A percentile compares a stretch with the other conserved stretches of the same genome.
Conservation (phyloP, 164 flowering plant genomes). For the Vitis rotundifolia region DNA sequence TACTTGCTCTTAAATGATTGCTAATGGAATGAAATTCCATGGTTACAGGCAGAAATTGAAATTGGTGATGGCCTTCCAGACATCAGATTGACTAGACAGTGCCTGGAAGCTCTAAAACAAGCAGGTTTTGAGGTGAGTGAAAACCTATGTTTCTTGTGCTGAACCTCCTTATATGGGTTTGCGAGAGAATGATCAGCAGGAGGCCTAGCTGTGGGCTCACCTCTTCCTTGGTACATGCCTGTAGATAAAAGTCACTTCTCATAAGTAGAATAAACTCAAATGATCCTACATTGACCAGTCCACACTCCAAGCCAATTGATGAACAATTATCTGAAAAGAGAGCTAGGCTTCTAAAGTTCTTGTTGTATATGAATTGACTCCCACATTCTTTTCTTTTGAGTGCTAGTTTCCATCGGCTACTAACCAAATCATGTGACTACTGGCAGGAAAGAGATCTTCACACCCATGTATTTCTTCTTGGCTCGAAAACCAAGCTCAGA, state of each 20-base stretch:
- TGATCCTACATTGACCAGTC: too few species aligned
- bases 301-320: too few species aligned
- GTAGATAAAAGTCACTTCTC: conserved; percentile 75
- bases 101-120: conserved; percentile 79
- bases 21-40: too few species aligned
- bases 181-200: not conserved
- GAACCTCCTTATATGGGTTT: not conserved
- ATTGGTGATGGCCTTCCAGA: too few species aligned
- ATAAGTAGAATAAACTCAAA: too few species aligned
- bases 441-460: conserved; percentile 89
- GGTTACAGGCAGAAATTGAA: too few species aligned
- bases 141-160: not conserved
- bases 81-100: too few species aligned
- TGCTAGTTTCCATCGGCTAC: not conserved
- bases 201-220: conserved; percentile 64
- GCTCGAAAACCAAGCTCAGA: conserved; percentile 61
- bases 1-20: too few species aligned
- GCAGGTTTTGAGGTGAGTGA: conserved; percentile 86
- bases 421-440: not conserved
- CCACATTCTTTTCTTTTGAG: not conserved
- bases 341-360: too few species aligned
- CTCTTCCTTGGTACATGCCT: conserved; percentile 91
- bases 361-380: too few species aligned
- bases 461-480: conserved; percentile 92
- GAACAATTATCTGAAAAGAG: too few species aligned